These are phyloP conservation scores for Talaromyces ruber DNA, from an alignment of 495 filamentous ascomycete genomes.

Conservation along the genomic window DNA sequence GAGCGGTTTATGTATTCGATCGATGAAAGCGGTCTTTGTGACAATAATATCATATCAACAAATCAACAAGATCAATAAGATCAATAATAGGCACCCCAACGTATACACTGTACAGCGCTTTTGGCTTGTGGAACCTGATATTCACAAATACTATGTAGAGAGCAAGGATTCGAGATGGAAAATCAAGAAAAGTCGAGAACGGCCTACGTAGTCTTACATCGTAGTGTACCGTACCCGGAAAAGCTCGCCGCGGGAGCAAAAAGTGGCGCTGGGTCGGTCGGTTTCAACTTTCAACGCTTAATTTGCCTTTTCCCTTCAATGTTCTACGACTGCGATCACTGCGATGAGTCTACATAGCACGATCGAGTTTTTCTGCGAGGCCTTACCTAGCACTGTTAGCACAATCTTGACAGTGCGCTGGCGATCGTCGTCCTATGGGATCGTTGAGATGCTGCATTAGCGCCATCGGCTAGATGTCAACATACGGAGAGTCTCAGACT, in stretches of 20 bases:
- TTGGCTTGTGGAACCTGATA: not conserved
- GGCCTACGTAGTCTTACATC: not conserved
- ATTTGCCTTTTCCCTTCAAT: not conserved
- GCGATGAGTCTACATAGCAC: too few relatives aligned
- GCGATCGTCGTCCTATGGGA: conserved; percentile 1
- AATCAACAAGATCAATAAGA: not conserved
- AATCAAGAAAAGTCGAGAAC: not conserved
- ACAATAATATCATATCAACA: too few relatives aligned
- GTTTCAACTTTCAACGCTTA: not conserved
- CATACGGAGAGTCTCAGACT: not conserved
- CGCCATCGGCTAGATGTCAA: not conserved
- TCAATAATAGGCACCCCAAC: not conserved
- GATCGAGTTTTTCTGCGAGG: too few relatives aligned
- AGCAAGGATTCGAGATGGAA: not conserved
- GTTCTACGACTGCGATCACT: not conserved
- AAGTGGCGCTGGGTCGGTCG: not conserved
- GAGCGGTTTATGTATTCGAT: not conserved
- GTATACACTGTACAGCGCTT: not conserved
- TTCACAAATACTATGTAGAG: not conserved
- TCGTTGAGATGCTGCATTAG: not conserved
- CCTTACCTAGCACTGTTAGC: too few relatives aligned
- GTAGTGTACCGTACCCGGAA: not conserved
- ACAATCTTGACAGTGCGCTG: not conserved
- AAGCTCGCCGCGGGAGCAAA: not conserved
- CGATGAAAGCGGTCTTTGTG: not conserved